Percentiles rank a stretch among this genome's conserved stretches.
These are phyloP conservation scores for Penicillium chermesinum DNA, from an alignment of 495 filamentous ascomycete genomes.

Conservation along the genomic window DNA sequence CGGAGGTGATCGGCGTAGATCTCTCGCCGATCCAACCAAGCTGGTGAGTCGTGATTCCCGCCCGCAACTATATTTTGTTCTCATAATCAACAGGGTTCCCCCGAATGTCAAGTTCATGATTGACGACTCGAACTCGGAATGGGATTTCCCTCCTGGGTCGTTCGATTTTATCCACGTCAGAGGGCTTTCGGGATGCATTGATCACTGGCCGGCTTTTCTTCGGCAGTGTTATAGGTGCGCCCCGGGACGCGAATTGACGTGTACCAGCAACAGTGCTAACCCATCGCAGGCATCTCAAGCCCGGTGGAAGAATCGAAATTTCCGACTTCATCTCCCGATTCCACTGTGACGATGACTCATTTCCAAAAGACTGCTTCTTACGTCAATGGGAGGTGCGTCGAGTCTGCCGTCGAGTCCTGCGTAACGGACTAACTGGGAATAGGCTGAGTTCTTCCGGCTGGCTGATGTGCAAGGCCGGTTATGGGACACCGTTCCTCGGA, in stretches of 20 bases:
- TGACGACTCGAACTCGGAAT: slow-evolving; percentile 30
- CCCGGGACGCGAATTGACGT: neutral
- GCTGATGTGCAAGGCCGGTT: slow-evolving; percentile 16
- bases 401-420: neutral
- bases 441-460: slow-evolving; percentile 20
- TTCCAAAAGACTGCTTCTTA: slow-evolving; percentile 12
- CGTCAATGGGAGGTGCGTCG: slow-evolving; percentile 10
- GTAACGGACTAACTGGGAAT: slow-evolving; percentile 6
- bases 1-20: slow-evolving; percentile 38
- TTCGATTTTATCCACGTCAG: slow-evolving; percentile 38
- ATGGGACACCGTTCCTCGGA: slow-evolving; percentile 9
- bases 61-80: neutral
- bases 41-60: slow-evolving; percentile 23
- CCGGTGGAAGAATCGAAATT: slow-evolving; percentile 19
- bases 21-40: slow-evolving; percentile 49
- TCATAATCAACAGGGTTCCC: slow-evolving; percentile 21
- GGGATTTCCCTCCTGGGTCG: slow-evolving; percentile 29
- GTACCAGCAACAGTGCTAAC: neutral
- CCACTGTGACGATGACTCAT: slow-evolving; percentile 13
- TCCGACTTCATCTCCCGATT: slow-evolving; percentile 8
- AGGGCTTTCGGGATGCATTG: slow-evolving; percentile 26
- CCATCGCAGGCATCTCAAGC: slow-evolving; percentile 14
- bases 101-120: slow-evolving; percentile 30
- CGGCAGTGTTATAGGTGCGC: slow-evolving; percentile 12
- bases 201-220: slow-evolving; percentile 24